These are phyloP conservation scores for Gloeostereum incarnatum DNA, from an alignment of 768 basidiomycete genomes.

Conservation along the genomic window DNA sequence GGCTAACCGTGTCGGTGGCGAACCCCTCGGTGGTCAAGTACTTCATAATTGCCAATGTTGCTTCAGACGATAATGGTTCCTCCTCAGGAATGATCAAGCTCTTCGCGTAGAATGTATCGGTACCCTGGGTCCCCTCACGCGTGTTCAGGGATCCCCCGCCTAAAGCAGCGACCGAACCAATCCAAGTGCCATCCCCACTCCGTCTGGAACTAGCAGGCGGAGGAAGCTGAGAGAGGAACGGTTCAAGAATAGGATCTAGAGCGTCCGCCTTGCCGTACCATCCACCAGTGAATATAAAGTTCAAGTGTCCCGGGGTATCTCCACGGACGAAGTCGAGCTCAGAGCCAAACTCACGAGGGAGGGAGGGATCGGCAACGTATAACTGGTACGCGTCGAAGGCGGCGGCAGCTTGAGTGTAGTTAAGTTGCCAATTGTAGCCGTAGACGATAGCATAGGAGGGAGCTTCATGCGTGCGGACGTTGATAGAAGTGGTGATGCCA, in stretches of 20 bases:
- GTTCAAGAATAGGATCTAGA: neutral
- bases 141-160: neutral
- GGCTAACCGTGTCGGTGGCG: conserved; percentile 5
- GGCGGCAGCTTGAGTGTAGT: neutral
- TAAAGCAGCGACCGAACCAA: conserved; percentile 2
- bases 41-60: conserved; percentile 8
- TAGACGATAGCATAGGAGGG: conserved; percentile 7
- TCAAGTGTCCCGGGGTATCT: neutral
- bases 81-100: conserved; percentile 6
- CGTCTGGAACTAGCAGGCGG: neutral
- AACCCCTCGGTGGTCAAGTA: conserved; percentile 9
- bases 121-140: neutral
- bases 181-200: conserved; percentile 1
- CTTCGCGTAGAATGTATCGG: conserved; percentile 10
- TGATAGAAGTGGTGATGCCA: conserved; percentile 16
- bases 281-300: neutral
- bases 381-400: neutral
- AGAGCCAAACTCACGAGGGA: neutral
- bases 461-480: conserved; percentile 12
- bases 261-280: neutral
- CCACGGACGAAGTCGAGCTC: neutral
- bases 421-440: conserved; percentile 4
- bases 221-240: neutral
- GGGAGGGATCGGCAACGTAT: neutral
- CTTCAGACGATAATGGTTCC: conserved; percentile 5